Evolutionary conservation across 805 yeast species (phyloP).

Genomic region (Starmerella ratchasimensis): DNA sequence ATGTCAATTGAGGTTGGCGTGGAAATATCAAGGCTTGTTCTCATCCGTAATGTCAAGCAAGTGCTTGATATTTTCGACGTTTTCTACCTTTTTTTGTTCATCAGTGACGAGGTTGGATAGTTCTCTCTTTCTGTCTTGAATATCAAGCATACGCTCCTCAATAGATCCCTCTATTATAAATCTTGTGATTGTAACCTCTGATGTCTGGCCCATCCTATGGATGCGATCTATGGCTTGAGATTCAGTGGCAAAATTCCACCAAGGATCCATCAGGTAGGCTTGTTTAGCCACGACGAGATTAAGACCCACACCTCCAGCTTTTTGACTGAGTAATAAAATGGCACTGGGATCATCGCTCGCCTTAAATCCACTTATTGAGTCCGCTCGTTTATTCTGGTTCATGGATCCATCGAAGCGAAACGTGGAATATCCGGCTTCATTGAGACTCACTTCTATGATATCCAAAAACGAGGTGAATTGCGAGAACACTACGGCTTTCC

Average conservation of each 20-base stretch:
- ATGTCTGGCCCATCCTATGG: conserved; percentile 77
- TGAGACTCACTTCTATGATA: conserved; percentile 50
- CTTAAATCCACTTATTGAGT: conserved; percentile 44
- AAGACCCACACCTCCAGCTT: conserved; percentile 91
- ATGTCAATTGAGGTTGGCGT: neutral
- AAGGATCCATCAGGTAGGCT: conserved; percentile 88
- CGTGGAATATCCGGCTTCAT: conserved; percentile 37
- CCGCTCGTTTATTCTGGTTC: conserved; percentile 48
- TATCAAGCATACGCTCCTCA: conserved; percentile 75
- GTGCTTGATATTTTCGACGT: conserved; percentile 27
- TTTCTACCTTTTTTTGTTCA: conserved; percentile 26
- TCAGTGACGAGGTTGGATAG: conserved; percentile 28
- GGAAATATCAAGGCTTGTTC: neutral
- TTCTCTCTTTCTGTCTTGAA: conserved; percentile 61
- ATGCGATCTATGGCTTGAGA: conserved; percentile 85
- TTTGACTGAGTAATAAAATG: conserved; percentile 57
- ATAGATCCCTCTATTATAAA: conserved; percentile 73
- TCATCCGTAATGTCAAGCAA: conserved; percentile 23
- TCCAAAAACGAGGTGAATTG: conserved; percentile 79
- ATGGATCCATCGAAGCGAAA: conserved; percentile 76
- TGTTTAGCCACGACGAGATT: conserved; percentile 72
- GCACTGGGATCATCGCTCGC: conserved; percentile 23
- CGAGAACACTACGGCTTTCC: conserved; percentile 75
- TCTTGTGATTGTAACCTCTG: conserved; percentile 56
- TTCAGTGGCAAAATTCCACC: conserved; percentile 92